These are phyloP conservation scores for Chalaropsis ovoidea DNA, from an alignment of 2,329 filamentous ascomycete species.

Conservation along the genomic window DNA sequence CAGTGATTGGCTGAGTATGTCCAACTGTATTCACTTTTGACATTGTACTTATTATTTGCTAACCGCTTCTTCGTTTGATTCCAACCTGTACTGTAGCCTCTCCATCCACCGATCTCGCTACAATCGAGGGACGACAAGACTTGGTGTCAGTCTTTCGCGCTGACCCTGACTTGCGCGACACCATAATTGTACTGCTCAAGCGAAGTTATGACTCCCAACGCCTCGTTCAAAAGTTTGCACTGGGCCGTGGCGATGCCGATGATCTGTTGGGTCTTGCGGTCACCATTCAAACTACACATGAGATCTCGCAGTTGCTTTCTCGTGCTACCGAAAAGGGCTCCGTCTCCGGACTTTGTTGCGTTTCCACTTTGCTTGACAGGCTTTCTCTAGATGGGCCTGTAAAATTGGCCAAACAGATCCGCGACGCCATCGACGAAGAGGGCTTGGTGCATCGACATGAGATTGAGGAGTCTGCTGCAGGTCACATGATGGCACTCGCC, in stretches of 20 bases:
- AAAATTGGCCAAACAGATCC: conserved; percentile 60
- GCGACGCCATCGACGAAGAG: conserved; percentile 80
- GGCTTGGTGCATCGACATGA: conserved; percentile 63
- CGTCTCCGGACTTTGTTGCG: conserved; percentile 31
- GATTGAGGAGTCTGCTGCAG: conserved; percentile 60
- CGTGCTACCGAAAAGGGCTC: conserved; percentile 26
- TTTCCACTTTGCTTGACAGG: conserved; percentile 42
- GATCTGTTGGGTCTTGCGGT: conserved; percentile 75
- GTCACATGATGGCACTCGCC: conserved; percentile 61
- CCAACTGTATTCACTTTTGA: conserved; percentile 22
- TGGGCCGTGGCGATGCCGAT: conserved; percentile 84
- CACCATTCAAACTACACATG: conserved; percentile 65
- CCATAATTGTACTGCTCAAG: conserved; percentile 56
- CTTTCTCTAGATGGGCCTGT: conserved; percentile 58
- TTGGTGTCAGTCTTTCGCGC: conserved; percentile 67
- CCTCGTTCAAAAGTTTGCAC: conserved; percentile 84
- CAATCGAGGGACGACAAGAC: conserved; percentile 71
- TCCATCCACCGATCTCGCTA: conserved; percentile 73
- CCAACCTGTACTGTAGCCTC: conserved; percentile 42
- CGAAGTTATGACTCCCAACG: conserved; percentile 78
- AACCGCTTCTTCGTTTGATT: conserved; percentile 19
- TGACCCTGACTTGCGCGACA: conserved; percentile 57
- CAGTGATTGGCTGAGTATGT: conserved; percentile 63
- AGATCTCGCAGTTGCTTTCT: conserved; percentile 46
- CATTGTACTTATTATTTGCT: not conserved